Evolutionary conservation across 345 rosid species (phyloP), one percentile per base, ranked within the genome.

Genomic region (Bruguiera sexangula): DNA sequence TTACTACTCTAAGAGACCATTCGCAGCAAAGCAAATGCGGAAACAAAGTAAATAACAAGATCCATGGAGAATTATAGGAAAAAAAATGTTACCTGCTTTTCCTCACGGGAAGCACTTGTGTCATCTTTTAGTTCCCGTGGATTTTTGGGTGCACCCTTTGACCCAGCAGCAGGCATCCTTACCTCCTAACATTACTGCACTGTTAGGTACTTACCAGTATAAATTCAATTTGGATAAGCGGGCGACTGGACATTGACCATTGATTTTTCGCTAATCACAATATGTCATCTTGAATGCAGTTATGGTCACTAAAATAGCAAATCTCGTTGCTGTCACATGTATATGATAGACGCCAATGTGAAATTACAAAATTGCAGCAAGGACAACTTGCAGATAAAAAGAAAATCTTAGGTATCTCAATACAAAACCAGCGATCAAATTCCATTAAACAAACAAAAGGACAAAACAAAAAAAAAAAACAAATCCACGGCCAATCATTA

Each of bases 141-240:
- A 29, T 77, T 89, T 80, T 92, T 95, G 36, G 86, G 81, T 18
- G 78, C 82, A 29, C 90, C 98, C 80, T 90, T 95, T 52, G 91
- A 76, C 68, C 98, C 97, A 69, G 99, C 97, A 67, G 99, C 96
- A 34, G 98, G 99, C 94, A 95, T 88, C 83, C 99, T 82, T 77
- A 90, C 98, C 87, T 95, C 99, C 98, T 92, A 83, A 50, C 72
- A 81, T 76, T 57, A 69, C 64, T 29, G 54, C 8, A 27, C 58
- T 57, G 65, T 86, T 72, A 79, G 78, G 70, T 32, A 36, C 5
- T 21, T 37, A 36, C 37, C 53, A 19, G 30, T 62, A 32, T 20
- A 63, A 27, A 52, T 43, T 39, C 65, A 68, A 19, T 29, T 67
- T 6, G 15, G 5, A 73, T 67, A 57, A 75, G 54, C 13, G 22